Evolutionary conservation across 129 eudicot genomes (phyloP).

Genomic region (Flaveria brownii): DNA sequence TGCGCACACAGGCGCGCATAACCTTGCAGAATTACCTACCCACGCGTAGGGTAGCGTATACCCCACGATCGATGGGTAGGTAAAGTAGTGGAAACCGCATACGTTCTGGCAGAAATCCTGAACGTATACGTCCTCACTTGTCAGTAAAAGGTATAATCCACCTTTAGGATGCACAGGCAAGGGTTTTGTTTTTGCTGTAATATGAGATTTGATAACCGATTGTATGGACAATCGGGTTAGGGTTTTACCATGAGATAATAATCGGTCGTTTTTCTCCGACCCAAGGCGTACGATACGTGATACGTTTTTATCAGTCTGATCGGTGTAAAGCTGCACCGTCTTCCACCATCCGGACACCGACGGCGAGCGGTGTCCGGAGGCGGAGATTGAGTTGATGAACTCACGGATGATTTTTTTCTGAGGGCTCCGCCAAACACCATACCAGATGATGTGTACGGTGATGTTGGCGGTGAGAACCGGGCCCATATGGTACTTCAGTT

Average conservation of each 20-base stretch:
- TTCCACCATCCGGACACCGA: conserved; percentile 78
- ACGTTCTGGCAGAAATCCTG: conserved; percentile 60
- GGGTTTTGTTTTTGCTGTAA: conserved; percentile 54
- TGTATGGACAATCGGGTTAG: conserved; percentile 67
- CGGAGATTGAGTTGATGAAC: conserved; percentile 60
- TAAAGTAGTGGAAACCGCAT: conserved; percentile 70
- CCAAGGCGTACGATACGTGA: conserved; percentile 51
- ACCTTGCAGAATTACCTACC: conserved; percentile 55
- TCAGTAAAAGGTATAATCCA: conserved; percentile 62
- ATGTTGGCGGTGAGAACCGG: conserved; percentile 60
- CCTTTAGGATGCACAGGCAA: conserved; percentile 52
- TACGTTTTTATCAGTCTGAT: conserved; percentile 61
- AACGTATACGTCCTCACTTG: conserved; percentile 61
- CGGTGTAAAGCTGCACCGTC: conserved; percentile 66
- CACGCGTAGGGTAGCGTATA: conserved; percentile 75
- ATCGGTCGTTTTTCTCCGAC: conserved; percentile 54
- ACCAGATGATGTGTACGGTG: conserved; percentile 72
- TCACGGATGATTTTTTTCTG: conserved; percentile 74
- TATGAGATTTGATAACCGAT: conserved; percentile 46
- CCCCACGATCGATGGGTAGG: conserved; percentile 71
- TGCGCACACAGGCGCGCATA: conserved; percentile 63
- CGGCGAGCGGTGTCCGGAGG: conserved; percentile 34
- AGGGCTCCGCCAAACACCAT: conserved; percentile 54
- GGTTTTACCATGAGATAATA: conserved; percentile 59
- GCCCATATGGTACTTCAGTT: not conserved